Evolutionary conservation across 2,329 filamentous ascomycete genomes (phyloP), one percentile per base, ranked within the genome.

Genomic region (Claviceps africana): DNA sequence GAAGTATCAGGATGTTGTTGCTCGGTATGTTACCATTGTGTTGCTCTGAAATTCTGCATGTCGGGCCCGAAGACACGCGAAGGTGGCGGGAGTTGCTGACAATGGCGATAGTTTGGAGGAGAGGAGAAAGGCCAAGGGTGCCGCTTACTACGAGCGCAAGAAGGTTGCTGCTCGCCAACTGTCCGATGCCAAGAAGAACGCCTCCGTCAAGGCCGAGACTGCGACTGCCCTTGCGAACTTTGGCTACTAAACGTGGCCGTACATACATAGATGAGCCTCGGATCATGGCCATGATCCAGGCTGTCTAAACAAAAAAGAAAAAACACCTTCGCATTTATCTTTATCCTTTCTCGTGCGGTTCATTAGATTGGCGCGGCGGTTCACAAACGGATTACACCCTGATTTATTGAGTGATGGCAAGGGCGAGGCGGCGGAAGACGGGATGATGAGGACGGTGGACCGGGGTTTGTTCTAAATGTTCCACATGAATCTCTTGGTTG

Each of bases 1-100:
- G 93, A 98, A 98, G 81, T 97, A 98, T 86, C 87, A 96, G 82
- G 91, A 96, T 72, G 90, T 98, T 70, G 93, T 98, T 77, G 86
- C 85, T 68, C 89, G 88, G 90, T 97, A 78, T 69, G 89, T 42
- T 19, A 30, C 30, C 6, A 46, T 15, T 4, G 4, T 28, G 5
- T 10, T n/a, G 3, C 21, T n/a, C 15, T 39, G 21, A 19, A 35
- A 15, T 19, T 4, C 2, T n/a, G 37, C 8, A 7, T 30, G n/a
- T 9, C 10, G 7, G 21, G 10, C 4, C n/a, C 15, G n/a, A 30
- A 21, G 33, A 44, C 22, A 8, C 17, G 6, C 17, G 1, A 11
- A 0, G 13, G 33, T 17, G 40, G 43, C n/a, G 13, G 5, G 13
- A 33, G 22, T 17, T 31, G 53, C 56, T 62, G 58, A 63, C 56